Percentiles rank a stretch among this genome's conserved stretches.
phyloP scores from a whole-genome alignment of 1,284 basidiomycete genomes.

The Hypsizygus ulmarius region DNA sequence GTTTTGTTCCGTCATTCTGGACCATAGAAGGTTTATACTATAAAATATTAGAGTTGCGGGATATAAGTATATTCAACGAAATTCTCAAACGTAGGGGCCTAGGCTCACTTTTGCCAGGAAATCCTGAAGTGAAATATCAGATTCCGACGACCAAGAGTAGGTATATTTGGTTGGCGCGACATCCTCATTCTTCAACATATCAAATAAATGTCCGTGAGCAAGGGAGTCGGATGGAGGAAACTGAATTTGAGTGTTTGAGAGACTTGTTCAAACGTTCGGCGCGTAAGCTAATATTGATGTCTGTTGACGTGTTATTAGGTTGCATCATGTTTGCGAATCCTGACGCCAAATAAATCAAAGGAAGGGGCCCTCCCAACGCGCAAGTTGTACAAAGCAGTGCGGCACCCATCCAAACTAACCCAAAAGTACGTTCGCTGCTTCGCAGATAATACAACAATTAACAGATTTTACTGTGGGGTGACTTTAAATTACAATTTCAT shows the following conservation, averaged over 20 bases:
- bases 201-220: not conserved
- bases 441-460: too few species aligned
- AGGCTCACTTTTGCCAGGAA: constrained; percentile 46
- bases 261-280: too few species aligned
- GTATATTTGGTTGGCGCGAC: constrained; percentile 31
- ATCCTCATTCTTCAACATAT: constrained; percentile 34
- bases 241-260: not conserved
- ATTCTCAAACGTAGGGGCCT: not conserved
- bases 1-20: constrained; percentile 69
- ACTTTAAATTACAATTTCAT: too few species aligned
- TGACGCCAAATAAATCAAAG: not conserved
- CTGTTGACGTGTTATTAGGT: constrained; percentile 14
- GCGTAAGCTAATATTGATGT: too few species aligned
- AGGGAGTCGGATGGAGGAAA: not conserved
- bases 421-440: too few species aligned
- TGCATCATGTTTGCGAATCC: not conserved
- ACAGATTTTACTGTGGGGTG: too few species aligned
- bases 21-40: constrained; percentile 75
- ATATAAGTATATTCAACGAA: not conserved
- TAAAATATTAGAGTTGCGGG: constrained; percentile 3
- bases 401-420: too few species aligned
- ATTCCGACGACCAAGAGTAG: constrained; percentile 44
- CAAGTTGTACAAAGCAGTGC: too few species aligned
- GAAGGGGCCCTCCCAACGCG: too few species aligned
- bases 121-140: constrained; percentile 38